phyloP scores from a whole-genome alignment of 192 early-diverging fungal species.

The Chytriomyces sp. region DNA sequence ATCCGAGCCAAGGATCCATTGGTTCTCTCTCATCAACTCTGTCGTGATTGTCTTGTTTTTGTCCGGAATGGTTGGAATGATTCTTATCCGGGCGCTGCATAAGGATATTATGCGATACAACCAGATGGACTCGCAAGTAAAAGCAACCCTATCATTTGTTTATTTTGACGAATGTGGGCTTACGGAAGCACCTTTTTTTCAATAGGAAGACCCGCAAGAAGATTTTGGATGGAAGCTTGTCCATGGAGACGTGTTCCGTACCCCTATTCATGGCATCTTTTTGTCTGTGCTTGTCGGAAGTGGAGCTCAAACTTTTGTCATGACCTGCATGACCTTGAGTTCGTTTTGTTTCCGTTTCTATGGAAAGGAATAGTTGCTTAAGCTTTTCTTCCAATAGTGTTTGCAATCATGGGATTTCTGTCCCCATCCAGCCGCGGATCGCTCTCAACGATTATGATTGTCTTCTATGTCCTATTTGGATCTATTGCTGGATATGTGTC shows the following conservation, averaged over 20 bases:
- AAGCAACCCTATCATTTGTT: neutral
- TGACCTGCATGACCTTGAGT: conserved; percentile 62
- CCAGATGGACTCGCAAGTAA: conserved; percentile 42
- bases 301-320: conserved; percentile 61
- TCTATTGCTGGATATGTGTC: conserved; percentile 88
- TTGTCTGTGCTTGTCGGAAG: conserved; percentile 62
- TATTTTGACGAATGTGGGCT: too few relatives aligned
- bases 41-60: conserved; percentile 62
- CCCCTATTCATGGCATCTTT: conserved; percentile 52
- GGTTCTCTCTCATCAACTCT: conserved; percentile 68
- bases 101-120: conserved; percentile 69
- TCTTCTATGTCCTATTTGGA: conserved; percentile 90
- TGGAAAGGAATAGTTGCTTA: neutral
- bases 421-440: conserved; percentile 87
- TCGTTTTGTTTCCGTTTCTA: neutral
- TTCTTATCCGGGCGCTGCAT: conserved; percentile 61
- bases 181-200: neutral
- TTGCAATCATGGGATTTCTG: conserved; percentile 95
- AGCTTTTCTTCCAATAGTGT: conserved; percentile 49
- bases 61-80: conserved; percentile 64
- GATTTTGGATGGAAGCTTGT: conserved; percentile 73
- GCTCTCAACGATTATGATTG: conserved; percentile 87
- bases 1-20: conserved; percentile 62
- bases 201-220: conserved; percentile 61
- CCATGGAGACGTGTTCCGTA: conserved; percentile 66